Conservation (phyloP, 805 yeast species). For the Hanseniaspora mollemarum region DNA sequence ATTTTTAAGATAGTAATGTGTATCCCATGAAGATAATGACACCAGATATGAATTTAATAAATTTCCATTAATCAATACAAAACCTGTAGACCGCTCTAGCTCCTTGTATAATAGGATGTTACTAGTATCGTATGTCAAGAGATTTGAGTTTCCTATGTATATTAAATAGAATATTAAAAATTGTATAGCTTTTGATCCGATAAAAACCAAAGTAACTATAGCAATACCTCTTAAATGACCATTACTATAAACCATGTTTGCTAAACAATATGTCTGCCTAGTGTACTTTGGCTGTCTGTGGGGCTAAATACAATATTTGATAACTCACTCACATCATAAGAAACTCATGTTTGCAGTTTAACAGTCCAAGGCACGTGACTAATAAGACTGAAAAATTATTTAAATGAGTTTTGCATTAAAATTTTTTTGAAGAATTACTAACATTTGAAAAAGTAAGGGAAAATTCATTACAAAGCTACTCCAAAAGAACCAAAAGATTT, state of each 20-base stretch:
- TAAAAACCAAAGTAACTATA: not conserved
- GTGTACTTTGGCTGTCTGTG: no score
- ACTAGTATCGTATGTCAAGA: constrained; percentile 5
- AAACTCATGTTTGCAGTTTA: no score
- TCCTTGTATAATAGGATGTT: not conserved
- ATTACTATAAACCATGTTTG: not conserved
- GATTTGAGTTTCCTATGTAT: not conserved
- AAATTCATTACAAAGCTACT: not conserved
- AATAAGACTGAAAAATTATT: no score
- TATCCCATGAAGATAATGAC: constrained; percentile 11
- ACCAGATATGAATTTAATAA: not conserved
- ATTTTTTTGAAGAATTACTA: no score
- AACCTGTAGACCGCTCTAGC: not conserved
- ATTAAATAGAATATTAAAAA: constrained; percentile 2
- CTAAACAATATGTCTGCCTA: not conserved
- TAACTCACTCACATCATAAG: no score
- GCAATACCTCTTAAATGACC: not conserved
- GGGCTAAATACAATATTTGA: no score
- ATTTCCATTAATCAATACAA: not conserved
- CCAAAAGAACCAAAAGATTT: not conserved
- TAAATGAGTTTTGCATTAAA: no score
- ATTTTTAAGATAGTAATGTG: constrained; percentile 12
- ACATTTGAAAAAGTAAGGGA: not conserved
- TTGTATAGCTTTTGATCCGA: not conserved
- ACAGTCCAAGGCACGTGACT: no score